These are phyloP conservation scores for Pisolithus marmoratus DNA, from an alignment of 768 basidiomycete species.

Conservation along the genomic window DNA sequence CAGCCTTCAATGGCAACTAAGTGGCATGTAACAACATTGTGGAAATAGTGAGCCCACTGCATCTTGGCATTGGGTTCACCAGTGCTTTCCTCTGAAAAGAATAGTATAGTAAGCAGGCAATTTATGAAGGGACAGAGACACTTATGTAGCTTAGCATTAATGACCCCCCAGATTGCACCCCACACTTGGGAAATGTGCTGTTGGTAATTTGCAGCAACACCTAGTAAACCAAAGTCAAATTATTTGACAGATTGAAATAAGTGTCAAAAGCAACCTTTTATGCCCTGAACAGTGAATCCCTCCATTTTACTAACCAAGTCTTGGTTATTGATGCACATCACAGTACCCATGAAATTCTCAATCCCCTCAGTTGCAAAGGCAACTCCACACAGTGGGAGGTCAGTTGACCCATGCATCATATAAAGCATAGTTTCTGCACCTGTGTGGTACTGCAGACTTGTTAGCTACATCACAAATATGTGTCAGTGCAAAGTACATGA, in stretches of 20 bases:
- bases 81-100: not conserved
- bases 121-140: not conserved
- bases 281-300: conserved; percentile 7
- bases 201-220: conserved; percentile 1
- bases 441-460: not conserved
- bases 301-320: conserved; percentile 9
- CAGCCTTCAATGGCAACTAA: conserved; percentile 2
- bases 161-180: not conserved
- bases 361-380: not conserved
- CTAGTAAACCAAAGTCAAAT: not conserved
- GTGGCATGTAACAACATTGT: not conserved
- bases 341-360: conserved; percentile 2
- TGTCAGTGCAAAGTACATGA: not conserved
- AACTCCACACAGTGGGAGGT: conserved; percentile 2
- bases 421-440: conserved; percentile 3
- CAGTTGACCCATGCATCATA: not conserved
- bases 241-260: not conserved
- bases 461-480: conserved; percentile 1
- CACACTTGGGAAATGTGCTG: not conserved
- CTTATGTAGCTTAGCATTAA: not conserved
- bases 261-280: conserved; percentile 2
- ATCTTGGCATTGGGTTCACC: not conserved
- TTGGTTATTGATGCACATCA: conserved; percentile 3
- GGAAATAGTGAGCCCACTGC: conserved; percentile 2
- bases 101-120: not conserved